These are phyloP conservation scores for Globisporangium spinosum DNA, from an alignment of 352 stramenopile species.

Conservation along the genomic window DNA sequence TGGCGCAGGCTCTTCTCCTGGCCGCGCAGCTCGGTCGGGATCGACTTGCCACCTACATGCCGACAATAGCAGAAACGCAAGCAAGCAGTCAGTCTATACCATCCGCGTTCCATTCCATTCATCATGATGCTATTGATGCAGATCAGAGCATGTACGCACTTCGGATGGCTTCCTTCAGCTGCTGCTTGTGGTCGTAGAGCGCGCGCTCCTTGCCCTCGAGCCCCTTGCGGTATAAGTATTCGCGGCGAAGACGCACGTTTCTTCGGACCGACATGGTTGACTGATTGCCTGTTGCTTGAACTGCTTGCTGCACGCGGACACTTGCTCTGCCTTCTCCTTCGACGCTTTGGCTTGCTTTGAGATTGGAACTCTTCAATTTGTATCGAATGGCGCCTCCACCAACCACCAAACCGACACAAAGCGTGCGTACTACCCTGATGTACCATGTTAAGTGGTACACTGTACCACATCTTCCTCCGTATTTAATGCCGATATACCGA, in stretches of 20 bases:
- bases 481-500: not conserved
- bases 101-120: not conserved
- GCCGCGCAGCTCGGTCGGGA: slow-evolving; percentile 96
- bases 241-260: slow-evolving; percentile 96
- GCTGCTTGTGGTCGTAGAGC: slow-evolving; percentile 96
- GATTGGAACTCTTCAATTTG: slow-evolving; percentile 10
- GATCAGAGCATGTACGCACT: slow-evolving; percentile 25
- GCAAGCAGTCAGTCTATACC: not conserved
- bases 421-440: not conserved
- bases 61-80: not conserved
- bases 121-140: not conserved
- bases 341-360: not conserved
- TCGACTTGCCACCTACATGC: slow-evolving; percentile 85
- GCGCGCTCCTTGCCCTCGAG: slow-evolving; percentile 94
- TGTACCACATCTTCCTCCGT: not conserved
- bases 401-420: slow-evolving; percentile 7
- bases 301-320: not conserved
- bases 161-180: slow-evolving; percentile 92
- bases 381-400: slow-evolving; percentile 2
- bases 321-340: not conserved
- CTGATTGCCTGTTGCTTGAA: not conserved
- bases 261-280: slow-evolving; percentile 84
- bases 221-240: slow-evolving; percentile 99
- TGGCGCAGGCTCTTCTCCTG: slow-evolving; percentile 91
- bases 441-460: not conserved